These are phyloP conservation scores for Sporothrix globosa DNA, from an alignment of 2,329 filamentous ascomycete genomes.

Conservation along the genomic window DNA sequence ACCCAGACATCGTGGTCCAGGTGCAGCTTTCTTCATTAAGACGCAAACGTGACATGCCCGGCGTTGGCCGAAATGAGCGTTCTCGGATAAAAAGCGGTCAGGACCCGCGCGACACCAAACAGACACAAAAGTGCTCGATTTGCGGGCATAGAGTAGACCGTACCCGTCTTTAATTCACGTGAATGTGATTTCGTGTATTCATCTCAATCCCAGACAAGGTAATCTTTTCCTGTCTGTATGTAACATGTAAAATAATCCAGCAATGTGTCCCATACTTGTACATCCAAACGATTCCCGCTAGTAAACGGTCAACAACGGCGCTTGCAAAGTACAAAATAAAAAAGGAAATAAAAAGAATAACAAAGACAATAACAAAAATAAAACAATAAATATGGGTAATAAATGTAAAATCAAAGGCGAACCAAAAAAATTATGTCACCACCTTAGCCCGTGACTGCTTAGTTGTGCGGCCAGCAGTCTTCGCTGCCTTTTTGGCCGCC, in stretches of 20 bases:
- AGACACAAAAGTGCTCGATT: background rate
- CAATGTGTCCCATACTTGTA: background rate
- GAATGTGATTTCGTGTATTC: background rate
- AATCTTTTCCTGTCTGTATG: background rate
- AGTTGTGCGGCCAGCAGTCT: background rate
- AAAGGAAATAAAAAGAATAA: background rate
- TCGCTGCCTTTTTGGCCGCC: slow-evolving; percentile 27
- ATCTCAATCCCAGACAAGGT: background rate
- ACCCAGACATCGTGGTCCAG: background rate
- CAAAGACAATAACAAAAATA: no score
- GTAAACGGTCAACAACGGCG: background rate
- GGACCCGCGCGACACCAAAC: slow-evolving; percentile 7
- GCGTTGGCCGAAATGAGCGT: slow-evolving; percentile 16
- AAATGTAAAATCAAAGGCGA: background rate
- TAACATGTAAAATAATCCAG: background rate
- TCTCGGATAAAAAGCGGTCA: slow-evolving; percentile 14
- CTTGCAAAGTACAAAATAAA: background rate
- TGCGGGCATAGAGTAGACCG: background rate
- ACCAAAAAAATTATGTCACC: background rate
- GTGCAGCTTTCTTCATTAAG: background rate
- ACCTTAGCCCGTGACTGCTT: background rate
- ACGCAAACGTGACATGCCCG: background rate
- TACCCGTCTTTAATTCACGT: no score
- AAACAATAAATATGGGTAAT: background rate
- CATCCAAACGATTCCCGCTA: background rate